These are phyloP conservation scores for Theobroma grandiflorum DNA, from an alignment of 441 rosid species.

Conservation along the genomic window DNA sequence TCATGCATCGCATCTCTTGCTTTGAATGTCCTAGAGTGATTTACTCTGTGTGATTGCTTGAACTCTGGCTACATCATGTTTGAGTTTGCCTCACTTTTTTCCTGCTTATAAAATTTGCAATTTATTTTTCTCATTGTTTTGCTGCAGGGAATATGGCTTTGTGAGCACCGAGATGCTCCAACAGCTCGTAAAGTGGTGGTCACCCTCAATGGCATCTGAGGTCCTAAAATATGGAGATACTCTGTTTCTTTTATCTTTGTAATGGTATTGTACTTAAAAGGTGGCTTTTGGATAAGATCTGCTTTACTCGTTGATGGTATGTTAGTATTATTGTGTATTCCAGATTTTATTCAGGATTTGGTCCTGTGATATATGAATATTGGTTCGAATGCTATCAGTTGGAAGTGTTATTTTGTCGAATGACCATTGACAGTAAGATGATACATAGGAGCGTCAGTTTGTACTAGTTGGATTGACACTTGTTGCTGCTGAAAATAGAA, in stretches of 20 bases:
- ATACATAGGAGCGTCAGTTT: not conserved
- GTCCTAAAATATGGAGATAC: constrained; percentile 1
- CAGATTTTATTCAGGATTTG: not conserved
- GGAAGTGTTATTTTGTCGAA: not conserved
- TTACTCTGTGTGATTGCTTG: not conserved
- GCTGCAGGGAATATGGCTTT: constrained; percentile 92
- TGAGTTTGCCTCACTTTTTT: constrained; percentile 4
- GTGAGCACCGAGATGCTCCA: constrained; percentile 91
- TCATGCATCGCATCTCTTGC: not conserved
- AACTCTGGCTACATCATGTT: not conserved
- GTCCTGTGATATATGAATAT: not conserved
- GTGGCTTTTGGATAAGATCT: not conserved
- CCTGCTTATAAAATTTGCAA: not conserved
- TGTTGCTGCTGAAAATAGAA: too few relatives aligned
- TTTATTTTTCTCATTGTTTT: constrained; percentile 13
- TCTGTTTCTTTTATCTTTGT: not conserved
- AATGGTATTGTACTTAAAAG: not conserved
- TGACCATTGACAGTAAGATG: not conserved
- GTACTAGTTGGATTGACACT: too few relatives aligned
- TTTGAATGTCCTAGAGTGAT: not conserved
- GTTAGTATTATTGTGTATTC: not conserved
- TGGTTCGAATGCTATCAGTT: not conserved
- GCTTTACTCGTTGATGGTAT: not conserved
- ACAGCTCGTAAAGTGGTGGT: constrained; percentile 83
- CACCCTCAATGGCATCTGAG: constrained; percentile 82